Percentiles rank a stretch among this genome's conserved stretches.
phyloP scores from a whole-genome alignment of 2,329 filamentous ascomycete genomes.

The Dryadomyces sulphureus region DNA sequence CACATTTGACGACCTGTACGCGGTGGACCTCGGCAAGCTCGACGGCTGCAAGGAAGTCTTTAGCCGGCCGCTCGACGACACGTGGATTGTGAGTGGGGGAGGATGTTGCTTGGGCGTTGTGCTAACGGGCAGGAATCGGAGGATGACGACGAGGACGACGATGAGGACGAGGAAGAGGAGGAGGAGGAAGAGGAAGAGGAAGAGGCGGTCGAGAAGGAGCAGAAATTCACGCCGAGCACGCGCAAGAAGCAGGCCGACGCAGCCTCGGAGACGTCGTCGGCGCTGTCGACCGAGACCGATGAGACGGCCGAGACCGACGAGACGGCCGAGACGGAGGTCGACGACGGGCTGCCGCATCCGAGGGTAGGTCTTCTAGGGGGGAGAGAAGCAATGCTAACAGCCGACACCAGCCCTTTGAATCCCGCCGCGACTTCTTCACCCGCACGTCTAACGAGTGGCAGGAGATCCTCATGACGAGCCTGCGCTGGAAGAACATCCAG shows the following conservation, averaged over 20 bases:
- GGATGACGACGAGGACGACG: constrained; percentile 43
- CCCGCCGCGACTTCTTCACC: constrained; percentile 79
- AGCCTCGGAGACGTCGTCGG: constrained; percentile 30
- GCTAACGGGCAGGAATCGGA: constrained; percentile 33
- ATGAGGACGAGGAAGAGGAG: constrained; percentile 38
- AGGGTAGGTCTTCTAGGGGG: constrained; percentile 24
- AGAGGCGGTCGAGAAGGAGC: constrained; percentile 31
- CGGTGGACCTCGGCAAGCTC: constrained; percentile 84
- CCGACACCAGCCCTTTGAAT: constrained; percentile 77
- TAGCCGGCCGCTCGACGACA: constrained; percentile 58
- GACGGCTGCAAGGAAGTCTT: constrained; percentile 91
- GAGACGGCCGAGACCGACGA: constrained; percentile 26
- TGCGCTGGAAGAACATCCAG: constrained; percentile 53
- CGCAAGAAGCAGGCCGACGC: constrained; percentile 30
- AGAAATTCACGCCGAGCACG: constrained; percentile 36
- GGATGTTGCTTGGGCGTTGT: not conserved
- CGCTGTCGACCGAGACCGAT: constrained; percentile 27
- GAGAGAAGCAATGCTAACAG: constrained; percentile 12
- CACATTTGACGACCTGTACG: constrained; percentile 90
- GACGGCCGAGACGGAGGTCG: constrained; percentile 38
- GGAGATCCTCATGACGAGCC: constrained; percentile 61
- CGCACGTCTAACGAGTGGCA: constrained; percentile 87
- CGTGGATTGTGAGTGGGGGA: constrained; percentile 53
- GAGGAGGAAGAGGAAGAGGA: constrained; percentile 34
- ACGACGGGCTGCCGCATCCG: constrained; percentile 63